Evolutionary conservation across 495 filamentous ascomycete species (phyloP).

Genomic region (Penicillium bovifimosum): DNA sequence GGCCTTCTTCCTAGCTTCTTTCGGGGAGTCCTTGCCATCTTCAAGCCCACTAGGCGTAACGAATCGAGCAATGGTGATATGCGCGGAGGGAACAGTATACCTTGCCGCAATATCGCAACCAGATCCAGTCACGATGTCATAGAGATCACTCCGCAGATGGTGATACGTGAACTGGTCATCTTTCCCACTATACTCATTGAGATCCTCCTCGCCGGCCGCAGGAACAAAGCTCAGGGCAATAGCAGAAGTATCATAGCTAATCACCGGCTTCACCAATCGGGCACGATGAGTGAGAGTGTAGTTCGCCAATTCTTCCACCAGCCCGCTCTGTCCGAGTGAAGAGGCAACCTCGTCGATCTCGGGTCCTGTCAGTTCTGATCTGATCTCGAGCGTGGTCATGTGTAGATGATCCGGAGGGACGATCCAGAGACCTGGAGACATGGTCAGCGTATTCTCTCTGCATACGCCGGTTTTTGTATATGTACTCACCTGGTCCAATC

Average conservation of each 20-base stretch:
- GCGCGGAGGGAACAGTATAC: conserved; percentile 81
- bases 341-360: conserved; percentile 58
- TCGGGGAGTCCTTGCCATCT: conserved; percentile 14
- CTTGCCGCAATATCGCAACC: conserved; percentile 62
- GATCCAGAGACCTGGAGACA: conserved; percentile 68
- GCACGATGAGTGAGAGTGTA: conserved; percentile 58
- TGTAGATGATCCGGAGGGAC: conserved; percentile 74
- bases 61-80: conserved; percentile 82
- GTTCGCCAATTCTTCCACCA: conserved; percentile 50
- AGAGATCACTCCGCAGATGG: conserved; percentile 78
- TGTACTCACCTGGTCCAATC: conserved; percentile 58
- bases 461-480: background rate
- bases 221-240: conserved; percentile 84
- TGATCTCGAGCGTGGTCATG: conserved; percentile 79
- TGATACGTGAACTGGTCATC: conserved; percentile 76
- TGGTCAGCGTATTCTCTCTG: background rate
- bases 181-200: conserved; percentile 8
- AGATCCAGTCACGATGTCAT: conserved; percentile 47
- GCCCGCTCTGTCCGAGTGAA: conserved; percentile 42
- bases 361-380: conserved; percentile 56
- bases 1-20: conserved; percentile 42
- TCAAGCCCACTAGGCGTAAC: conserved; percentile 51
- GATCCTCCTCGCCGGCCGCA: conserved; percentile 50
- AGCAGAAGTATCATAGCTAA: conserved; percentile 80
- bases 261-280: conserved; percentile 70